These are phyloP conservation scores for Ceratocystis huliohia DNA, from an alignment of 2,329 filamentous ascomycete genomes.

Conservation along the genomic window DNA sequence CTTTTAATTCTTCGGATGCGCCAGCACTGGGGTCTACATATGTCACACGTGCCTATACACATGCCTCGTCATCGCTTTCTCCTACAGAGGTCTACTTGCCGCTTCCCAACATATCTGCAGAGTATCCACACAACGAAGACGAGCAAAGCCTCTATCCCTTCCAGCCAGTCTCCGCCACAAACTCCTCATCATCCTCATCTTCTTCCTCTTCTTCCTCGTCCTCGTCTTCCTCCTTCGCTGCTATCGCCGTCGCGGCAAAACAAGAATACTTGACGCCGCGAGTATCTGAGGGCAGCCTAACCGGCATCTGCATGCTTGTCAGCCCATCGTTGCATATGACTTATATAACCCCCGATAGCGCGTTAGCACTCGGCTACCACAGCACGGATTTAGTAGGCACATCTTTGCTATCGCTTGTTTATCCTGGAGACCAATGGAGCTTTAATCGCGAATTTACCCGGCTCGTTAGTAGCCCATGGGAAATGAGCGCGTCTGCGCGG, in stretches of 20 bases:
- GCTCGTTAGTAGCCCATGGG: conserved; percentile 67
- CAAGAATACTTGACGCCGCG: neutral
- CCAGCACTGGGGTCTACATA: neutral
- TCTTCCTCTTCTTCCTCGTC: too few species aligned
- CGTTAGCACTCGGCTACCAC: conserved; percentile 61
- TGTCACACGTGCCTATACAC: neutral
- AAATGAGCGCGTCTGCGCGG: conserved; percentile 74
- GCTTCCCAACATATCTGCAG: conserved; percentile 27
- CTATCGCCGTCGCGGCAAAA: neutral
- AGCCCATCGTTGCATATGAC: conserved; percentile 72
- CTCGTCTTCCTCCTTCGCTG: neutral
- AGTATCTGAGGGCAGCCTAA: neutral
- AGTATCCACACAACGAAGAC: conserved; percentile 27
- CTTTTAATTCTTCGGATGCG: neutral
- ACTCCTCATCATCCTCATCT: neutral
- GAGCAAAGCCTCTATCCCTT: conserved; percentile 43
- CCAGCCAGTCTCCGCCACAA: conserved; percentile 24
- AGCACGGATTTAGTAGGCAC: conserved; percentile 57
- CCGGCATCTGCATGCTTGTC: conserved; percentile 65
- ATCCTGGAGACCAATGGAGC: conserved; percentile 70
- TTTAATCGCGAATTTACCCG: conserved; percentile 79
- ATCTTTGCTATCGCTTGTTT: conserved; percentile 70
- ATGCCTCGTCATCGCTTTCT: neutral
- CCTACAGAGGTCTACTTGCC: neutral
- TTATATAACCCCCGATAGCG: conserved; percentile 72